phyloP scores from a whole-genome alignment of 345 rosid genomes.

The Aquilaria malaccensis region DNA sequence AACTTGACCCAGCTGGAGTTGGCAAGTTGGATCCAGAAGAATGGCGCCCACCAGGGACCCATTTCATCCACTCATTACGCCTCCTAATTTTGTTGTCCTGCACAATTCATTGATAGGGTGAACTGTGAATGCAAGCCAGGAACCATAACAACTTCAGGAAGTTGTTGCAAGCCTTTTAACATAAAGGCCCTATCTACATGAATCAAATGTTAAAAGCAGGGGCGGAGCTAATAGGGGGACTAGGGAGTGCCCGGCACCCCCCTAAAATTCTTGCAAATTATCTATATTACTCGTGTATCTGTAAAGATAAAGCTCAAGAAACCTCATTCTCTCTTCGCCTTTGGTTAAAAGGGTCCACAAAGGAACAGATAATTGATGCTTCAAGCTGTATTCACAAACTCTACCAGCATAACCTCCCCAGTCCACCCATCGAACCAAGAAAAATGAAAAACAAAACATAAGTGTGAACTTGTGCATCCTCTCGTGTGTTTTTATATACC shows the following conservation, averaged over 20 bases:
- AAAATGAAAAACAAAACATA: too few relatives aligned
- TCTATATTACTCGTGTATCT: too few relatives aligned
- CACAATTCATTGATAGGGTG: constrained; percentile 3
- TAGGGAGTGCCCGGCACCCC: too few relatives aligned
- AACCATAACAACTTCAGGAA: background rate
- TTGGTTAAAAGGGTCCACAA: background rate
- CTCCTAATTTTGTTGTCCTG: constrained; percentile 55
- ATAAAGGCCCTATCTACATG: too few relatives aligned
- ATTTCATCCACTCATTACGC: constrained; percentile 48
- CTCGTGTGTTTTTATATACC: constrained; percentile 23
- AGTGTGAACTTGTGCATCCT: too few relatives aligned
- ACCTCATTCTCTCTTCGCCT: too few relatives aligned
- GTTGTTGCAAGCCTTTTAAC: background rate
- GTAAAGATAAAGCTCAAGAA: too few relatives aligned
- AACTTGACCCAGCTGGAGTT: constrained; percentile 17
- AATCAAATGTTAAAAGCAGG: background rate
- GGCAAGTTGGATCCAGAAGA: constrained; percentile 17
- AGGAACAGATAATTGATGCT: background rate
- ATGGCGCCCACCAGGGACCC: constrained; percentile 21
- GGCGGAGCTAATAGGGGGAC: too few relatives aligned
- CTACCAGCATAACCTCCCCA: too few relatives aligned
- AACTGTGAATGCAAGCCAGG: background rate
- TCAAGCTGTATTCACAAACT: too few relatives aligned
- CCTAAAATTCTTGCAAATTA: too few relatives aligned
- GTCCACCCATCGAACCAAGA: too few relatives aligned